Base-by-base conservation (phyloP, 805 yeast genomes). In the Barnettozyma botsteinii region DNA sequence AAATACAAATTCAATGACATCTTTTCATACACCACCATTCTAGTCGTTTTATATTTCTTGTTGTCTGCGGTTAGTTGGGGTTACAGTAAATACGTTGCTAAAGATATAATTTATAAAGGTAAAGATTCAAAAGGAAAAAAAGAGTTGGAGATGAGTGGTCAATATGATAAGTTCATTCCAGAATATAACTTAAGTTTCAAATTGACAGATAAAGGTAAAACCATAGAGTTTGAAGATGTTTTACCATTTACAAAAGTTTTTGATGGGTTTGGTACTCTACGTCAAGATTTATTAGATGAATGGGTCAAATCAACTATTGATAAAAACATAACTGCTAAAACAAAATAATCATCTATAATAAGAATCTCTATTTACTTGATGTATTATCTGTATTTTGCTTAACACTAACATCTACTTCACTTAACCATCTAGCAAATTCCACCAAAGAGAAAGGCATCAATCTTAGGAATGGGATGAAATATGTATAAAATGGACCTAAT, bases 401-500 rank as follows among this genome's bases (percentile, higher is more conserved):
- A 5, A 54, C 48, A 31, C 56, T 48, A 18, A 42, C 56, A 58
- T 88, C 96, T 57, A 89, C 79, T 2, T 88, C 86, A 7, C 89
- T 73, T 9, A 75, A 43, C 42, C 64, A 57, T 35, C 96, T 53
- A 1, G 50, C 47, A 15, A 53, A 35, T 13, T 53, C 50, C 28
- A 48, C 52, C 2, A 85, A 27, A 2, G 76, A 75, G 70, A 79
- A 74, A 0, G 96, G 96, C 28, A 79, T 58, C 0, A 81, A 72
- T 49, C 91, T 68, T 52, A 87, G 54, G 0, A 83, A 34, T 2
- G 95, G 89, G 26, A 85, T 58, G 43, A 83, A 66, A 46, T 77
- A 72, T 4, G 86, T 85, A 57, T 87, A 89, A 20, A 81, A 63
- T 0, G 96, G 96, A 29, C 76, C 60, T 47, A 73, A 75, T 22